phyloP scores from a whole-genome alignment of 495 filamentous ascomycete species.

The Tuber indicum region DNA sequence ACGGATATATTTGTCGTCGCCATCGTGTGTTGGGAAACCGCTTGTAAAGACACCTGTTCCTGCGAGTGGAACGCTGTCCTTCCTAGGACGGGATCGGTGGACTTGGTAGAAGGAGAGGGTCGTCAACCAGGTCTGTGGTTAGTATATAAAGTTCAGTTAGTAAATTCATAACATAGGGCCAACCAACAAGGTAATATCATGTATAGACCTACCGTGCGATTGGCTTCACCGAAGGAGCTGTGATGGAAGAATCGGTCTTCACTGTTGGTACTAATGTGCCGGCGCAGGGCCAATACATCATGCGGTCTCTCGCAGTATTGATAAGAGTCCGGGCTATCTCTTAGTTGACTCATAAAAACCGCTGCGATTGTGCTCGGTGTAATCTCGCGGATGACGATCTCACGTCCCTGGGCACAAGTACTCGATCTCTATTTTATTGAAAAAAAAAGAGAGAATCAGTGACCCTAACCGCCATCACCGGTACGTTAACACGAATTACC shows the following conservation, averaged over 20 bases:
- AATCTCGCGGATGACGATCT: neutral
- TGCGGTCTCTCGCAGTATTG: neutral
- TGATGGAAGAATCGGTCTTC: conserved; percentile 4
- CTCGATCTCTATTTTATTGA: neutral
- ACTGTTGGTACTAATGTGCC: neutral
- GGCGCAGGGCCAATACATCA: neutral
- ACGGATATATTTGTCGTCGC: conserved; percentile 1
- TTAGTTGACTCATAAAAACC: neutral
- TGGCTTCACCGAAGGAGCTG: conserved; percentile 5
- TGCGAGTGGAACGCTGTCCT: neutral
- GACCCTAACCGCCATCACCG: neutral
- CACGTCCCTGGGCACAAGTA: neutral
- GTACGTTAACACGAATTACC: neutral
- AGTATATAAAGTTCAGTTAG: neutral
- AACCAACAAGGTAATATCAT: neutral
- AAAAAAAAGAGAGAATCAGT: neutral
- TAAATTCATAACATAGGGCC: neutral
- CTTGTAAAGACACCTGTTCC: neutral
- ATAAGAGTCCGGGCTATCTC: neutral
- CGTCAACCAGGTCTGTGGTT: neutral
- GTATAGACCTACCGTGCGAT: neutral
- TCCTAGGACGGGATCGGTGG: neutral
- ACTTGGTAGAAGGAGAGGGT: conserved; percentile 3
- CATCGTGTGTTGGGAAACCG: neutral
- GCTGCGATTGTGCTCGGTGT: neutral